Evolutionary conservation across 352 stramenopile species (phyloP).

Genomic region (Phytopythium oedochilum): DNA sequence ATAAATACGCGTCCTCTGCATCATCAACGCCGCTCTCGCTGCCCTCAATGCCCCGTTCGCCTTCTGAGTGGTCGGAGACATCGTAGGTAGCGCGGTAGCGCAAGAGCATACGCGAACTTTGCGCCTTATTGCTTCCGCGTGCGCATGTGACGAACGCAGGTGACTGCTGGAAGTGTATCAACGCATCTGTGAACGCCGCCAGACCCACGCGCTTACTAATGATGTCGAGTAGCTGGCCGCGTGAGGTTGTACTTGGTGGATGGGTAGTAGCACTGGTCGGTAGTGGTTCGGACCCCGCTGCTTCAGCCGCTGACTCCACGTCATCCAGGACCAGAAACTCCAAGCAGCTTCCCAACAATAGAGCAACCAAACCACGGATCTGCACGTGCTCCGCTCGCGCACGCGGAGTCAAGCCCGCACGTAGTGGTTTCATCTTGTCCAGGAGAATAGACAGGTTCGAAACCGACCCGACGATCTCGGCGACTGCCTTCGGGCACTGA

Average conservation of each 20-base stretch:
- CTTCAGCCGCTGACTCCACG: slow-evolving; percentile 17
- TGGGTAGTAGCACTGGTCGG: too few relatives aligned
- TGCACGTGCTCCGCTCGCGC: slow-evolving; percentile 21
- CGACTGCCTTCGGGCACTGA: slow-evolving; percentile 50
- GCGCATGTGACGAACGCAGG: slow-evolving; percentile 39
- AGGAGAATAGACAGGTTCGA: slow-evolving; percentile 55
- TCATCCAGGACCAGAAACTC: slow-evolving; percentile 43
- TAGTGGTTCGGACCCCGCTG: slow-evolving; percentile 7
- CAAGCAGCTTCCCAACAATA: slow-evolving; percentile 54
- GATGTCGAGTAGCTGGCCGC: slow-evolving; percentile 61
- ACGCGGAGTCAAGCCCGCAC: slow-evolving; percentile 5
- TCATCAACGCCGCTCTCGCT: slow-evolving; percentile 3
- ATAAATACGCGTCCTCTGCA: slow-evolving; percentile 38
- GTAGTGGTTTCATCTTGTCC: slow-evolving; percentile 17
- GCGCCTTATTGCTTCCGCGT: slow-evolving; percentile 23
- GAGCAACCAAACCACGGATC: slow-evolving; percentile 34
- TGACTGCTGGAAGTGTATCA: slow-evolving; percentile 65
- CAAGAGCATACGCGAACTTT: slow-evolving; percentile 34
- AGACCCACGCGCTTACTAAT: slow-evolving; percentile 62
- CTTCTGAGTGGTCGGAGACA: slow-evolving; percentile 10
- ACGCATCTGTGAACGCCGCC: slow-evolving; percentile 54
- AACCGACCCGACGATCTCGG: slow-evolving; percentile 51
- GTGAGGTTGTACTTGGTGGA: slow-evolving; percentile 38
- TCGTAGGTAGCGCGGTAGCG: slow-evolving; percentile 29
- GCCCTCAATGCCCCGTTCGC: background rate